Evolutionary conservation across 1,139 yeast genomes (phyloP), one percentile per base, ranked within the genome.

Genomic region (Groenewaldozyma sp.): DNA sequence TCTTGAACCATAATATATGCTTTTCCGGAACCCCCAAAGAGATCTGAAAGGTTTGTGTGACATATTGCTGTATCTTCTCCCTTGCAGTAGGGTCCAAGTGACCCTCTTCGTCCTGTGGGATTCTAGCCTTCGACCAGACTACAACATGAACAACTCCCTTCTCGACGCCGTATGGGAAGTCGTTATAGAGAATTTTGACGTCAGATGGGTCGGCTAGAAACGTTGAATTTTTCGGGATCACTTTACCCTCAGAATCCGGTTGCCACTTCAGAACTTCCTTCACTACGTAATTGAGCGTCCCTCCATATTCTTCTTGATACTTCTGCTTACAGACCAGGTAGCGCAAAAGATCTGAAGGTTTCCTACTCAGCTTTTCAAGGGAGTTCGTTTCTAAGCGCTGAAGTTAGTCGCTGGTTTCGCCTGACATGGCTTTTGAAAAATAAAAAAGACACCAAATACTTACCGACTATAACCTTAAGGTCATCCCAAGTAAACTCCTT

Each of bases 131-230:
- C 7, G 63, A 46, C 71, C 71, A 66, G 10, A 66, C 67, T 4
- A 65, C 68, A 5, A 65, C 46, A 45, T 66, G 71, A 3, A 48
- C 45, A 20, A 67, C 55, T 2, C 60, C 60, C 3, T 49, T 45
- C 31, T 58, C 66, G 24, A 65, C 51, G 14, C 62, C 64, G 42
- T 66, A 66, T 2, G 70, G 67, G 43, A 62, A 67, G 42, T 65
- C 69, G 42, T 66, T 66, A 29, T 38, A 44, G 17, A 65, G 47
- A 19, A 67, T 58, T 43, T 55, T 60, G 35, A 62, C 45, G 41
- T 66, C 70, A 2, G 43, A 22, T 9, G 45, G 37, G 28, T 50
- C 44, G 4, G 46, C 56, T 27, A 64, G 49, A 34, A 57, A 53
- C 22, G 32, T 36, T 2, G 43, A 34, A 26, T 40, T 41, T 3